Base-by-base conservation (phyloP, 2,329 filamentous ascomycete species). In the Colletotrichum abscissum region DNA sequence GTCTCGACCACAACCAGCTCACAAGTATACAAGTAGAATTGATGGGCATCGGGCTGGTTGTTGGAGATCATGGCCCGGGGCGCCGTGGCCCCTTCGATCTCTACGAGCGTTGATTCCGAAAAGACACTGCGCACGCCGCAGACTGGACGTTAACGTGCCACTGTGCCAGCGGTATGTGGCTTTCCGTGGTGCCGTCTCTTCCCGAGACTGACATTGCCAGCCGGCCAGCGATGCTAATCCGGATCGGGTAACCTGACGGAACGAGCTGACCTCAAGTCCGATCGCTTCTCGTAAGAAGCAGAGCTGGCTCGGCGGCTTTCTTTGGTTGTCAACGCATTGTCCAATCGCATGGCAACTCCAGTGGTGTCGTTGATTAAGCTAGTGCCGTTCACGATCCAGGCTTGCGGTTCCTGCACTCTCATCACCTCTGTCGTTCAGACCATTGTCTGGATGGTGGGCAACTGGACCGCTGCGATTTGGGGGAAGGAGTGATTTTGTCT, bases 111-210 rank as follows among this genome's bases (percentile, higher is more conserved):
- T 9, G 19, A 9, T 49, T 22, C 58, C 38, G 38, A 16, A 35
- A 54, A 19, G 38, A 54, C 14, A 52, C 26, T 54, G 42, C 52
- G 46, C 55, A 55, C 49, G 60, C 58, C 52, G 46, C 55, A 55
- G 59, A 67, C 58, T 59, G 14, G 14, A 19, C 7, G 38, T 42
- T 19, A 19, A 42, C 38, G 38, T 42, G 54, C 67, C 55, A 19
- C 14, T 19, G 14, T 42, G 66, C 67, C 55, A 67, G 30, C 70
- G 60, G 70, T 67, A 38, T 46, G 24, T 35, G 54, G n/a, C n/a
- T 38, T 62, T 22, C 55, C 59, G 46, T n/a, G 69, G 42, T 24
- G 42, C 69, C 69, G 54, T 69, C 64, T 24, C 65, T 63, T 69
- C 57, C 69, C 69, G 52, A 69, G 42, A 46, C 52, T 54, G 42